Base-by-base conservation (phyloP, 1,284 basidiomycete genomes). In the Ceratobasidium sp. region DNA sequence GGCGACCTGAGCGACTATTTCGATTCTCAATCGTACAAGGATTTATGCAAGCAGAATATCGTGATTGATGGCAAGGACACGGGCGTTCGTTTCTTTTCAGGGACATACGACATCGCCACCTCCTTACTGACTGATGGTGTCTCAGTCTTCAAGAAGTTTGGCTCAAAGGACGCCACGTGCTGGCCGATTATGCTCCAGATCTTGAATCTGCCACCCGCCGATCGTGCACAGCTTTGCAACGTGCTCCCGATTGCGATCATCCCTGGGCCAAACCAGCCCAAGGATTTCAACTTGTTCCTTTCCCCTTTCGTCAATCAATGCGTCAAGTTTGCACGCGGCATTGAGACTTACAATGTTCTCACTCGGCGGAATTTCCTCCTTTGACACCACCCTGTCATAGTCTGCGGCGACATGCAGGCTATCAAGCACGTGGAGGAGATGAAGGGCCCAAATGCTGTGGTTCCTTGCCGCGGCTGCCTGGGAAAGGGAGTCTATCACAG, bases 401-500 rank as follows among this genome's bases (percentile, higher is more conserved):
- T 79, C 7, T 83, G 82, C 62, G 83, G 85, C 1, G 85, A 86
- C 72, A 85, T 85, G 32, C 85, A 83, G 6, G 86, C 85, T 0
- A 77, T 85, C 0, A 76, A 49, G 28, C 46, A 63, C n/a, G 23
- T 38, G 14, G 32, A 47, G 81, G 73, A 78, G 0, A 84, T 86
- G 80, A 86, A 85, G 73, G 85, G 85, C 0, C 84, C 85, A 61
- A 86, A 86, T 73, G 82, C 81, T 0, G 50, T 79, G 26, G 78
- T 47, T 1, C 85, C 86, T 0, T 87, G 85, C 75, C 81, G 82
- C 1, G 82, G 82, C 76, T 87, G 85, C 76, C 76, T 78, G 0
- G 85, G 86, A 13, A 72, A 58, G 7, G 84, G 81, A 14, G 58
- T 49, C 18, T 52, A 46, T 44, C 46, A 67, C 30, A 9, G 23